phyloP scores from a whole-genome alignment of 2,329 filamentous ascomycete genomes.

The Phialophora chinensis region DNA sequence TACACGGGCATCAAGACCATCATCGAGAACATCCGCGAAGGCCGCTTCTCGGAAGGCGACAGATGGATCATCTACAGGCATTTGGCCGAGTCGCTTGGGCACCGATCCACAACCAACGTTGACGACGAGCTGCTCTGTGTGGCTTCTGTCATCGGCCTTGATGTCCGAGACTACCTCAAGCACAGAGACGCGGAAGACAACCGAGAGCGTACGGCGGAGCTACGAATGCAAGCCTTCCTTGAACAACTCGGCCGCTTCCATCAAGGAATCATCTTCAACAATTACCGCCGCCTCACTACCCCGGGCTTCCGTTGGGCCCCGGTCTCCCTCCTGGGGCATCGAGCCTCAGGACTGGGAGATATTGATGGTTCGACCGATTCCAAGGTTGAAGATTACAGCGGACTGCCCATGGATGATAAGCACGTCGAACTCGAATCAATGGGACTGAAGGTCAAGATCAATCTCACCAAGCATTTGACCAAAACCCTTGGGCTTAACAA shows the following conservation, averaged over 20 bases:
- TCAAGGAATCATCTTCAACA: slow-evolving; percentile 6
- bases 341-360: slow-evolving; percentile 1
- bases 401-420: slow-evolving; percentile 1
- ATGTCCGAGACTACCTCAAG: background rate
- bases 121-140: slow-evolving; percentile 6
- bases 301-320: slow-evolving; percentile 1
- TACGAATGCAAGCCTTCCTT: slow-evolving; percentile 8
- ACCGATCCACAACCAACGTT: slow-evolving; percentile 4
- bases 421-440: slow-evolving; percentile 1
- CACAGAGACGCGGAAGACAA: slow-evolving; percentile 1
- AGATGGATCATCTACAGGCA: slow-evolving; percentile 6
- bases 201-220: background rate
- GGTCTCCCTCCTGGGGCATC: background rate
- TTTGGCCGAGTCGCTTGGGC: background rate
- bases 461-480: slow-evolving; percentile 7
- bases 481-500: slow-evolving; percentile 5
- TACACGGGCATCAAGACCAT: slow-evolving; percentile 6
- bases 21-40: slow-evolving; percentile 7
- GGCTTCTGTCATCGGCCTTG: slow-evolving; percentile 1
- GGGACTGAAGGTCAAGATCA: slow-evolving; percentile 8
- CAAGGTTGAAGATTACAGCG: slow-evolving; percentile 9
- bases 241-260: slow-evolving; percentile 5
- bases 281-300: background rate
- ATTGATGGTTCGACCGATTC: slow-evolving; percentile 1
- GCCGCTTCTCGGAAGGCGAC: background rate